These are phyloP conservation scores for Silene latifolia DNA, from an alignment of 148 eudicot species.

Conservation along the genomic window DNA sequence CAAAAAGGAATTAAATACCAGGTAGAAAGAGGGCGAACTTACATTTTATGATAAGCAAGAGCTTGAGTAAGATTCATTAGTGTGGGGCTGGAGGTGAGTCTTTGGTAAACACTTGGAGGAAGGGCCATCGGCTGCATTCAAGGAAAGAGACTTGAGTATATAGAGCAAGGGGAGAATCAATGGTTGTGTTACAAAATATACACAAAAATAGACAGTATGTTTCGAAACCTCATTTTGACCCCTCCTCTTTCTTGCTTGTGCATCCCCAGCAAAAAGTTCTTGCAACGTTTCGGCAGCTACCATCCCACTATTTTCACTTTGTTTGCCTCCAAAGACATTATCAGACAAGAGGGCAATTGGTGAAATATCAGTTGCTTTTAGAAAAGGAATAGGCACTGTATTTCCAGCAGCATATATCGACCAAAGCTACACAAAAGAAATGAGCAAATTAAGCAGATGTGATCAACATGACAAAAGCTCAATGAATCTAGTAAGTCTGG, in stretches of 20 bases:
- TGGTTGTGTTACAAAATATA: not conserved
- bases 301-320: constrained; percentile 47
- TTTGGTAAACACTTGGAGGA: constrained; percentile 83
- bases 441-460: constrained; percentile 23
- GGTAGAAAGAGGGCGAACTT: constrained; percentile 13
- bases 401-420: constrained; percentile 98
- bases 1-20: not conserved
- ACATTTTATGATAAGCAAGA: constrained; percentile 95
- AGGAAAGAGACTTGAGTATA: constrained; percentile 6
- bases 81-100: constrained; percentile 84
- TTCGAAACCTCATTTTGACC: constrained; percentile 83
- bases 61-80: constrained; percentile 97
- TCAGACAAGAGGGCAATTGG: constrained; percentile 94
- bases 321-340: constrained; percentile 69
- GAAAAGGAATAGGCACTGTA: constrained; percentile 94
- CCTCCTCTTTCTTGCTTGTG: constrained; percentile 82
- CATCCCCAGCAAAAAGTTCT: constrained; percentile 87
- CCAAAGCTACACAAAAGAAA: constrained; percentile 65
- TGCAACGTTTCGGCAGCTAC: constrained; percentile 87
- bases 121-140: constrained; percentile 62
- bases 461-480: not conserved
- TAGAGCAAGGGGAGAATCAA: not conserved
- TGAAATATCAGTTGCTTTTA: constrained; percentile 96
- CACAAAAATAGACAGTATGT: not conserved
- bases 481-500: too few species aligned